phyloP scores from a whole-genome alignment of 106 monocot species.

The Acorus calamus region DNA sequence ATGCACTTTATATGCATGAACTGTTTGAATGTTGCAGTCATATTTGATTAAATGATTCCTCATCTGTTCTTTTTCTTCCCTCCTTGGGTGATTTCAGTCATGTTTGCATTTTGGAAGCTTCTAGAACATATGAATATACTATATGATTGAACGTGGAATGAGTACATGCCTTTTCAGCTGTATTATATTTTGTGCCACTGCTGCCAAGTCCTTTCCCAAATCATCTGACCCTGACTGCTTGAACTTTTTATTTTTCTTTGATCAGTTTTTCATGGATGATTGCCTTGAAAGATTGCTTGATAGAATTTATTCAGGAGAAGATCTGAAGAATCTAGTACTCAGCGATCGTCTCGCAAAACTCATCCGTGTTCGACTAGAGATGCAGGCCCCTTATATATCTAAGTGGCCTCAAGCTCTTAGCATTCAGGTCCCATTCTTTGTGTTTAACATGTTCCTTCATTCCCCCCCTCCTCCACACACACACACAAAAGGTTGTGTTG shows the following conservation, averaged over 20 bases:
- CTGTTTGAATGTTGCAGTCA: no score
- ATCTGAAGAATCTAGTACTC: slow-evolving; percentile 48
- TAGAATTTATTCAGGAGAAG: slow-evolving; percentile 53
- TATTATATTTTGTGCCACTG: neutral
- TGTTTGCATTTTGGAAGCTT: no score
- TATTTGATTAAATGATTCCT: no score
- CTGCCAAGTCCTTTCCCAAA: neutral
- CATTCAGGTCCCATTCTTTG: slow-evolving; percentile 53
- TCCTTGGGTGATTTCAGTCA: no score
- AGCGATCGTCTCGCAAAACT: slow-evolving; percentile 76
- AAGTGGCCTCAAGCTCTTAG: slow-evolving; percentile 97
- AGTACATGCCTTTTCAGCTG: no score
- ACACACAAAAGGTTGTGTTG: neutral
- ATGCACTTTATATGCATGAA: no score
- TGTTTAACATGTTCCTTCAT: neutral
- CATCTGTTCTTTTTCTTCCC: no score
- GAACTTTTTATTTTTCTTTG: neutral
- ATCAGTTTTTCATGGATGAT: slow-evolving; percentile 94
- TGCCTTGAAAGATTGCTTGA: slow-evolving; percentile 71
- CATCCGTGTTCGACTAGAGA: slow-evolving; percentile 58
- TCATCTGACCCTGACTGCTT: neutral
- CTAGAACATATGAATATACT: no score
- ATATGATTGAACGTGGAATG: no score
- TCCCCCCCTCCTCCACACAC: neutral
- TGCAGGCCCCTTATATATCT: slow-evolving; percentile 82